Evolutionary conservation across 345 rosid genomes (phyloP).

Genomic region (Chamaenerion angustifolium): DNA sequence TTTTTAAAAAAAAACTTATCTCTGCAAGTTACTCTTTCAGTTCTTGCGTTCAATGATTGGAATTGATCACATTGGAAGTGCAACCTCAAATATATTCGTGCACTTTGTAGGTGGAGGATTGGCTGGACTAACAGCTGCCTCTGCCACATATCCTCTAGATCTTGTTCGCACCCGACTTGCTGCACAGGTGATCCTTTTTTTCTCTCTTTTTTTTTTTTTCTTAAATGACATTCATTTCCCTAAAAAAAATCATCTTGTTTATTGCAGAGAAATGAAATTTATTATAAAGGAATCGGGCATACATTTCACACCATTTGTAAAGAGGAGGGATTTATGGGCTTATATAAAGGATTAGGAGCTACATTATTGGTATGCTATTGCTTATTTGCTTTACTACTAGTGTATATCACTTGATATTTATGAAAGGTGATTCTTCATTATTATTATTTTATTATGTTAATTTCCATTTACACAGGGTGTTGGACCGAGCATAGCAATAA

Average conservation of each 20-base stretch:
- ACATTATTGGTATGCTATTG: constrained; percentile 59
- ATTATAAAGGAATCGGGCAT: constrained; percentile 77
- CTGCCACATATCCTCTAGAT: constrained; percentile 85
- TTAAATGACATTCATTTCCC: too few relatives aligned
- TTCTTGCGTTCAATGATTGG: constrained; percentile 32
- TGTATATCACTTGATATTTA: constrained; percentile 1
- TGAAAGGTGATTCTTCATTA: neutral
- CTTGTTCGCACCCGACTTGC: constrained; percentile 96
- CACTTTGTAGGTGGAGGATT: constrained; percentile 82
- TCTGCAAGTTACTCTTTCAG: constrained; percentile 19
- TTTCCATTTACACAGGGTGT: constrained; percentile 48
- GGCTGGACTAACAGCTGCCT: constrained; percentile 92
- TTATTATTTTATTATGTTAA: neutral
- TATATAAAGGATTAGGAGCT: constrained; percentile 96
- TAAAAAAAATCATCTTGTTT: neutral
- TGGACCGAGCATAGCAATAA: constrained; percentile 86
- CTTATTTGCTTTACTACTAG: neutral
- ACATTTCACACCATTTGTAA: constrained; percentile 61
- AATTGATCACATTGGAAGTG: constrained; percentile 21
- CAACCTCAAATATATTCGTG: constrained; percentile 27
- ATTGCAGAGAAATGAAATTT: constrained; percentile 56
- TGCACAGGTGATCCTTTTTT: constrained; percentile 46
- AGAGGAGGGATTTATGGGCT: constrained; percentile 79
- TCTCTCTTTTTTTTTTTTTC: neutral
- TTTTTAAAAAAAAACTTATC: too few relatives aligned